Base-by-base conservation (phyloP, 2,329 filamentous ascomycete genomes). In the Drechslerella dactyloides region DNA sequence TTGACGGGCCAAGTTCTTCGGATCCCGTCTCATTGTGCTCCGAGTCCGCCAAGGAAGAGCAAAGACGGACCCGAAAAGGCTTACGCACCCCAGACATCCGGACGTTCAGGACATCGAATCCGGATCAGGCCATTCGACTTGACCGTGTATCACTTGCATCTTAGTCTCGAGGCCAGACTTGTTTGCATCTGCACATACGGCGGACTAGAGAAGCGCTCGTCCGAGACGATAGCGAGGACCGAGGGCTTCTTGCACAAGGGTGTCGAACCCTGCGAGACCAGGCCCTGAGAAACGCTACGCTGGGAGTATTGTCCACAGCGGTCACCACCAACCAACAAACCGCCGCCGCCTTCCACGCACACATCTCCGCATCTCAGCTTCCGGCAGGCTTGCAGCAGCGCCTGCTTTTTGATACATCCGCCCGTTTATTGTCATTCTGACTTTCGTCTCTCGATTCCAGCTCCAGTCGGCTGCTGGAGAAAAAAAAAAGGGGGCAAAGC, bases 21-120 rank as follows among this genome's bases (percentile, higher is more conserved):
- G 58, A 30, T 23, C 54, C 55, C 40, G 21, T 15, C 13, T 60
- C 40, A 51, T 68, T 40, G 42, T 35, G 30, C 46, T 63, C 44
- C 66, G 59, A 70, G 30, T 53, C 44, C 21, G 66, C 66, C 66
- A 70, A 70, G 66, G 59, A 59, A 59, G 55, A 70, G 66, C 66
- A 70, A 70, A 70, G 66, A 24, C 66, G 59, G 66, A 64, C 66
- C 66, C 66, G 55, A 70, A 70, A 70, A 70, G 66, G 66, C 66
- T 70, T 70, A 70, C 66, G 66, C 59, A 70, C 54, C 65, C 59
- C 66, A 64, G 59, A 59, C 53, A 42, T 64, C 58, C 65, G 58
- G 48, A 58, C 50, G 24, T 53, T 46, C 42, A 51, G 54, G 58
- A 42, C 57, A 40, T 52, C 66, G 48, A 62, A 70, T 70, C 59